A percentile compares a stretch with the other conserved stretches of the same genome.
Conservation (phyloP, 768 basidiomycete species). For the Kwoniella shandongensis region DNA sequence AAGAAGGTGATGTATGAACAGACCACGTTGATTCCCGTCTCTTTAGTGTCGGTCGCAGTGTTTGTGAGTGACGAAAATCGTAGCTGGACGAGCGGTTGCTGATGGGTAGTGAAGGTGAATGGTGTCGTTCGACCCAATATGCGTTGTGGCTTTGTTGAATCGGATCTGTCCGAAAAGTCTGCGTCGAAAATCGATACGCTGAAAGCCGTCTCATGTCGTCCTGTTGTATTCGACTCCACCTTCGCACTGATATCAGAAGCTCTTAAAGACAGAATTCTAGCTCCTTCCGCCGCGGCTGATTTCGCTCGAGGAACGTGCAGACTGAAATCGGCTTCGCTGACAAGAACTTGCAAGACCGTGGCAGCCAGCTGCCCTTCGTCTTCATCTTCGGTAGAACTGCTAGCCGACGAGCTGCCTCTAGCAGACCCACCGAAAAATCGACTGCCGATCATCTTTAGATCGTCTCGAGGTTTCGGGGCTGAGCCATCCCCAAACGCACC, state of each 20-base stretch:
- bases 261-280: slow-evolving; percentile 55
- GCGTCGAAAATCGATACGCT: slow-evolving; percentile 67
- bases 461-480: slow-evolving; percentile 56
- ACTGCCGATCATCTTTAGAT: slow-evolving; percentile 70
- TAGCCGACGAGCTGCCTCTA: slow-evolving; percentile 41
- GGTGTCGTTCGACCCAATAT: slow-evolving; percentile 64
- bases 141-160: slow-evolving; percentile 49
- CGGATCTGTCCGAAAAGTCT: slow-evolving; percentile 59
- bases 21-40: slow-evolving; percentile 68
- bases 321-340: slow-evolving; percentile 55
- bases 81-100: slow-evolving; percentile 49
- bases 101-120: slow-evolving; percentile 56
- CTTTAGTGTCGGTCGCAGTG: slow-evolving; percentile 68
- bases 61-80: slow-evolving; percentile 67
- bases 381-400: slow-evolving; percentile 34
- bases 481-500: slow-evolving; percentile 52
- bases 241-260: slow-evolving; percentile 66
- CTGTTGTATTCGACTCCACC: slow-evolving; percentile 69
- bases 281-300: slow-evolving; percentile 25
- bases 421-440: slow-evolving; percentile 58
- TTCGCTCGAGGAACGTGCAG: slow-evolving; percentile 59
- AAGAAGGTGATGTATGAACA: slow-evolving; percentile 67
- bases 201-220: slow-evolving; percentile 71
- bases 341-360: slow-evolving; percentile 18
- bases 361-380: slow-evolving; percentile 22